These are phyloP conservation scores for Gentiana dahurica DNA, from an alignment of 257 asterid species.

Conservation along the genomic window DNA sequence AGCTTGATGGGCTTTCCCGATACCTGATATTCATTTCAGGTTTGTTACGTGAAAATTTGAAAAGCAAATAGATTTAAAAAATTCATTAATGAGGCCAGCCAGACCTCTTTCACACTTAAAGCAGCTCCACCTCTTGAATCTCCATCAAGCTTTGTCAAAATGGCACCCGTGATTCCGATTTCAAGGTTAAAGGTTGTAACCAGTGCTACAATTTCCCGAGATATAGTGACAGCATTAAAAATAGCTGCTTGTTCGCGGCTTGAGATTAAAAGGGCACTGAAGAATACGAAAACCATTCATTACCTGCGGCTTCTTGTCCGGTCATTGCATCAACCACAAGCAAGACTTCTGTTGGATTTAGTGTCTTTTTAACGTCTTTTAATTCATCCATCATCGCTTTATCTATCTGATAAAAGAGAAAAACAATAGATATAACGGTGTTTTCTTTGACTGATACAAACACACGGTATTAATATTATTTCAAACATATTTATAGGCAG, in stretches of 20 bases:
- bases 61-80: background rate
- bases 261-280: background rate
- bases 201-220: constrained; percentile 39
- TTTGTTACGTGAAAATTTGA: too few species aligned
- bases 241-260: too few species aligned
- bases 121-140: constrained; percentile 99
- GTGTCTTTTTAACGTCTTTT: constrained; percentile 71
- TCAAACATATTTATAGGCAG: constrained; percentile 12
- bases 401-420: constrained; percentile 54
- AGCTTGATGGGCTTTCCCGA: constrained; percentile 99
- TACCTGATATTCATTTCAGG: constrained; percentile 31
- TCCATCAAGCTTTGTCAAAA: constrained; percentile 91
- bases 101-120: constrained; percentile 90
- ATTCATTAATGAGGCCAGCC: constrained; percentile 10
- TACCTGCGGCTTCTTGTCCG: constrained; percentile 99
- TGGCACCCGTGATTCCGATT: constrained; percentile 98
- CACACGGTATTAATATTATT: background rate
- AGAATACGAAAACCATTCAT: background rate
- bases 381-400: constrained; percentile 94
- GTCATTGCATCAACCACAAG: constrained; percentile 99
- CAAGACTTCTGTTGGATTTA: constrained; percentile 86
- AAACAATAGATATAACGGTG: constrained; percentile 1
- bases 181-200: constrained; percentile 94
- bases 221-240: background rate
- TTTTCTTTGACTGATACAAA: constrained; percentile 2